These are phyloP conservation scores for Daphne laureola DNA, from an alignment of 441 rosid species.

Conservation along the genomic window DNA sequence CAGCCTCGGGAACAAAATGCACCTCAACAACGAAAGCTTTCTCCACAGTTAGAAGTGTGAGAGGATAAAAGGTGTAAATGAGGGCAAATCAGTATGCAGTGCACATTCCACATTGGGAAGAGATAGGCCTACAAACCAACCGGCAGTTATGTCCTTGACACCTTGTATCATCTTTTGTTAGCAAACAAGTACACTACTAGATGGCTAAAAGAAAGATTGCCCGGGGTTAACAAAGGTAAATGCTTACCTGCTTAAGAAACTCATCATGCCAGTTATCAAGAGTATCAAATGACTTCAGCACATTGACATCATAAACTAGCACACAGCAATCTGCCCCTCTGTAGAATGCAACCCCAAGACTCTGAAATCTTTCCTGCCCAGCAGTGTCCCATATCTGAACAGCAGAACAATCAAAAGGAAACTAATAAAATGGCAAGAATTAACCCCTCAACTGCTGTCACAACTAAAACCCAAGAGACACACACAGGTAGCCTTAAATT, in stretches of 20 bases:
- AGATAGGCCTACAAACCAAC: no score
- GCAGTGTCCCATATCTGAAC: conserved; percentile 96
- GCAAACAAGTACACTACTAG: no score
- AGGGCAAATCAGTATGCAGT: no score
- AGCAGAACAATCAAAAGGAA: conserved; percentile 11
- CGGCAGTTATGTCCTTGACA: no score
- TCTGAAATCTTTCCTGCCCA: conserved; percentile 95
- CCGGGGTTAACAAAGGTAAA: background rate
- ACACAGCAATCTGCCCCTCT: conserved; percentile 99
- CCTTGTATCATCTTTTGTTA: no score
- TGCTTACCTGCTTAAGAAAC: conserved; percentile 78
- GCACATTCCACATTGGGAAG: no score
- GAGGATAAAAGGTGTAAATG: no score
- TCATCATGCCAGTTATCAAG: conserved; percentile 93
- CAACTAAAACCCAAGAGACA: background rate
- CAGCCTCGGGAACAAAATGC: no score
- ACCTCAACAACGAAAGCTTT: no score
- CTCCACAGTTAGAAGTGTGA: no score
- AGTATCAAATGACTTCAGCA: conserved; percentile 73
- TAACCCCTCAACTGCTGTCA: background rate
- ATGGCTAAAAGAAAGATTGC: conserved; percentile 3
- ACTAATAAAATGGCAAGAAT: background rate
- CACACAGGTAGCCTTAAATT: background rate
- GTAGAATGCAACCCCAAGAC: conserved; percentile 91
- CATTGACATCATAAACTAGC: conserved; percentile 88